Evolutionary conservation across 805 yeast genomes (phyloP), one percentile per base, ranked within the genome.

Genomic region (Kazachstania taianensis): DNA sequence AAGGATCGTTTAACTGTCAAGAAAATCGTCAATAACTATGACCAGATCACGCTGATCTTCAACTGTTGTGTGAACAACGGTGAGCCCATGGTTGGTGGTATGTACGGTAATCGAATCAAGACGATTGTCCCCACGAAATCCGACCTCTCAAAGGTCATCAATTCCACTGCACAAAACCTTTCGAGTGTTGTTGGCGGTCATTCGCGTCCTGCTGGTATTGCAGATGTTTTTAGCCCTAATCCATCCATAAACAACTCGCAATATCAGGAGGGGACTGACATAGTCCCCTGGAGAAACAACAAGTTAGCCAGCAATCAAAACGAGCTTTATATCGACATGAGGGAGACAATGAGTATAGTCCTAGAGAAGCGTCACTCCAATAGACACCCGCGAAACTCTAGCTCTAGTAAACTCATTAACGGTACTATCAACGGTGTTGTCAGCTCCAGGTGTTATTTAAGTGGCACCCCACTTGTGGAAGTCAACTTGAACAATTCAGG

Each of bases 251-350:
- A 28, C 20, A 6, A n/a, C 16, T 8, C n/a, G n/a, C 25, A 22
- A 4, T n/a, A 22, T 9, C 25, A 22, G 12, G 8, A 28, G 2
- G 48, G 48, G 14, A 53, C 62, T 32, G 50, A 52, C 19, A 61
- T 63, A 7, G 53, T 50, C 7, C 94, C 95, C 1, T 89, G 97
- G 97, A 70, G 97, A 48, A 66, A 73, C 32, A 53, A 77, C 4
- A 71, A 75, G 43, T 79, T 81, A n/a, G 72, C 69, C 44, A 75
- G 83, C 53, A 69, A 83, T 3, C 77, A 77, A 44, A 85, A 89
- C 56, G 97, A 89, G 57, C 67, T 89, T 57, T 85, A 78, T 53
- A 80, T 89, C 7, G 97, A 92, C 57, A 54, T 92, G 5, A 66
- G 68, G 2, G 98, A 89, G 55, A 62, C 68, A 1, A 55, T 82